Evolutionary conservation across 257 asterid genomes (phyloP), one percentile per base, ranked within the genome.

Genomic region (Penstemon eatonii): DNA sequence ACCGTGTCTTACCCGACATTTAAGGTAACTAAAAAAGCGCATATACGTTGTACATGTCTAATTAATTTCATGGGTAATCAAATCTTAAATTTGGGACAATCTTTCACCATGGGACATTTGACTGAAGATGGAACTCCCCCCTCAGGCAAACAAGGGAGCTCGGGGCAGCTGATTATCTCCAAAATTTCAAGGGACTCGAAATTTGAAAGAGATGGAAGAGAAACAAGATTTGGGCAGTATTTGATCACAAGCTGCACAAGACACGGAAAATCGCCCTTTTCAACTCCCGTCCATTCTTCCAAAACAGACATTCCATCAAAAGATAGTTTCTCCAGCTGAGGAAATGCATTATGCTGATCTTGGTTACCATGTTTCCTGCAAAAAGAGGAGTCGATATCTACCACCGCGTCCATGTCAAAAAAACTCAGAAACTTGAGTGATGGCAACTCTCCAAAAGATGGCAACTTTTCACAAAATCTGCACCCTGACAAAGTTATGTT

Each of bases 391-490:
- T 62, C 44, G 13, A 78, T 70, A 3, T 60, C 60, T 6, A 5
- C 37, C 5, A 74, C 39, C 46, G 19, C 69, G n/a, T 56, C 8
- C 65, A 65, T 78, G 42, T 62, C 74, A 49, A 69, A 2, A 1
- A 78, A 15, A 3, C 42, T 40, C 12, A 78, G 76, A 47, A 3
- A 39, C 40, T 74, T 74, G 3, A 78, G 60, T 12, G 79, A 60
- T 40, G 83, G 83, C 61, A 78, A 54, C 19, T 52, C 70, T 10
- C 83, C 83, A 0, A 78, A 63, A 3, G 77, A 66, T 11, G 77
- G 79, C 11, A 78, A 59, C 7, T 5, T 52, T 18, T 40, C 39
- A 4, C 72, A 78, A 15, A 65, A 60, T 56, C 56, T 60, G 60
- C 83, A 77, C 54, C 45, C 25, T 42, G 63, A 63, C 46, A 77